Conservation (phyloP, 768 basidiomycete genomes). For the Hebeloma cylindrosporum region DNA sequence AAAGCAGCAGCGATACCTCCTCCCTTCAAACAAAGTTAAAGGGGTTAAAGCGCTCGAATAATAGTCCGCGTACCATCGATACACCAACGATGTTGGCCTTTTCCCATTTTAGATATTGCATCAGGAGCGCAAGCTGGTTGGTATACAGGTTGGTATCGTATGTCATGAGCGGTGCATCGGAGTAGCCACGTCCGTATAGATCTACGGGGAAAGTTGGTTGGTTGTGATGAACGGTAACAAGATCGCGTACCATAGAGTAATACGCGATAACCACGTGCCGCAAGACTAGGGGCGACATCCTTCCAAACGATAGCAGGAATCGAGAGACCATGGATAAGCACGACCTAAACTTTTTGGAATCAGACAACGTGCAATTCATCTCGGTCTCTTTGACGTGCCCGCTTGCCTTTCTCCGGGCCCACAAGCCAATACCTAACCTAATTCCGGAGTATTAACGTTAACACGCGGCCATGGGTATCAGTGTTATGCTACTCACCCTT, state of each 20-base stretch:
- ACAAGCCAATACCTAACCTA: conserved; percentile 78
- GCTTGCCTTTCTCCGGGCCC: conserved; percentile 66
- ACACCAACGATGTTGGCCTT: conserved; percentile 65
- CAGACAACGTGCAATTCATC: not conserved
- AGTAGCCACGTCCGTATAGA: conserved; percentile 81
- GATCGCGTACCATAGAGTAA: conserved; percentile 65
- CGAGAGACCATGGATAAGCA: conserved; percentile 77
- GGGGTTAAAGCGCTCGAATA: not conserved
- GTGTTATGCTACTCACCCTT: conserved; percentile 38
- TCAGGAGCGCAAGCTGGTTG: conserved; percentile 77
- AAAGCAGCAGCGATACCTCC: conserved; percentile 75
- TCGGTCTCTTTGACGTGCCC: conserved; percentile 40
- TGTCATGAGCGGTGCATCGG: conserved; percentile 70
- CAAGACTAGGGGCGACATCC: conserved; percentile 67
- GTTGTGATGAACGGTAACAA: not conserved
- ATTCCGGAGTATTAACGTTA: conserved; percentile 3
- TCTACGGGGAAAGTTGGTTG: conserved; percentile 39
- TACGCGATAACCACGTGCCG: conserved; percentile 65
- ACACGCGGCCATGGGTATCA: no score
- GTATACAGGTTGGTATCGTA: conserved; percentile 68
- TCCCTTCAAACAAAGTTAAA: conserved; percentile 44
- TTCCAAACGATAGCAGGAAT: conserved; percentile 78
- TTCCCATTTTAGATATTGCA: conserved; percentile 77
- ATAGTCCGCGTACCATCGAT: conserved; percentile 60
- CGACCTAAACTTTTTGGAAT: conserved; percentile 47